phyloP scores from a whole-genome alignment of 2,329 filamentous ascomycete species.

The Cladosporium phlei region DNA sequence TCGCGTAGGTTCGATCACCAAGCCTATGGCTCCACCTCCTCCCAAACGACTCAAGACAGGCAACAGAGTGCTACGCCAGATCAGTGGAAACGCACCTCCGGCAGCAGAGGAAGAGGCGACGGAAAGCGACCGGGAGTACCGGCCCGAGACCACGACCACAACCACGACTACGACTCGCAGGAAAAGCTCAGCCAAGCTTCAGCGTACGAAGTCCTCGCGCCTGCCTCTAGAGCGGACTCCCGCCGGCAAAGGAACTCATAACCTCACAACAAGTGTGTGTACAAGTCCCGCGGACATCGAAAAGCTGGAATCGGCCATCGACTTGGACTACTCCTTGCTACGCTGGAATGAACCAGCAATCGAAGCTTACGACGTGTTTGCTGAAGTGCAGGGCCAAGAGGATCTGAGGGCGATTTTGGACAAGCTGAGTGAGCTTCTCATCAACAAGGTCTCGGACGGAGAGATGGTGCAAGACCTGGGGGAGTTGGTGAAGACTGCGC shows the following conservation, averaged over 20 bases:
- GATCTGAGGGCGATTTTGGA: slow-evolving; percentile 17
- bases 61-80: slow-evolving; percentile 21
- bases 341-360: slow-evolving; percentile 25
- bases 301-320: slow-evolving; percentile 12
- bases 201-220: slow-evolving; percentile 33
- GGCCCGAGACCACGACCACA: slow-evolving; percentile 13
- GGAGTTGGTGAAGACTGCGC: slow-evolving; percentile 2
- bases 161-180: slow-evolving; percentile 17
- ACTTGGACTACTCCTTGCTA: slow-evolving; percentile 19
- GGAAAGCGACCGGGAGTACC: slow-evolving; percentile 16
- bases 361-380: slow-evolving; percentile 16
- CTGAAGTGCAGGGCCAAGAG: background rate
- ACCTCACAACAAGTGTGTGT: slow-evolving; percentile 13
- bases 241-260: slow-evolving; percentile 21
- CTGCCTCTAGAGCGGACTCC: slow-evolving; percentile 39
- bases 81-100: slow-evolving; percentile 20
- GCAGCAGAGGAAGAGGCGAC: slow-evolving; percentile 1
- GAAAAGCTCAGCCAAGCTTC: slow-evolving; percentile 20
- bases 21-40: slow-evolving; percentile 11
- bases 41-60: slow-evolving; percentile 25
- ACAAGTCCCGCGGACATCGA: slow-evolving; percentile 3
- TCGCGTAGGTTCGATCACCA: slow-evolving; percentile 9
- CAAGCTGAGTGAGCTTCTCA: slow-evolving; percentile 18
- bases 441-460: slow-evolving; percentile 18
- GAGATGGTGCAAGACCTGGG: slow-evolving; percentile 24